These are phyloP conservation scores for Lentinula edodes DNA, from an alignment of 768 basidiomycete species.

Conservation along the genomic window DNA sequence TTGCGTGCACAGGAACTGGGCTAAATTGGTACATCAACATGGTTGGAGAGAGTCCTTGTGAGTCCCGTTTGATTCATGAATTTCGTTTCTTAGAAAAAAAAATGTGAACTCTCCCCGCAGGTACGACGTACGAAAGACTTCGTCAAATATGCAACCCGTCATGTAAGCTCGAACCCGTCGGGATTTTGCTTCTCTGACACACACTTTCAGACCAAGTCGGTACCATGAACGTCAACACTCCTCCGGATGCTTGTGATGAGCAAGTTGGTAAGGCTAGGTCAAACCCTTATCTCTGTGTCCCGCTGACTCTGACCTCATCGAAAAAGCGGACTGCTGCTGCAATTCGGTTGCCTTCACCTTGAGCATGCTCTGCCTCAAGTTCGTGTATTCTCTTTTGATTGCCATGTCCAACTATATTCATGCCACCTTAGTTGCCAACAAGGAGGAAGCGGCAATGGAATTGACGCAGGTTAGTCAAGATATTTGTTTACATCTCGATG, in stretches of 20 bases:
- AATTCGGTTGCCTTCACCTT: conserved; percentile 20
- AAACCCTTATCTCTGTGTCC: not conserved
- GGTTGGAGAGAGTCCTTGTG: conserved; percentile 23
- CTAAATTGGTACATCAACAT: conserved; percentile 20
- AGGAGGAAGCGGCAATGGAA: conserved; percentile 7
- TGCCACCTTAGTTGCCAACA: conserved; percentile 16
- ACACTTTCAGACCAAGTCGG: conserved; percentile 16
- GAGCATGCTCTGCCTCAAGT: conserved; percentile 24
- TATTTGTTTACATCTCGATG: not conserved
- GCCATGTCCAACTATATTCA: not conserved
- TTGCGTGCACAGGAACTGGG: conserved; percentile 15
- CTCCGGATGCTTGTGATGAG: conserved; percentile 20
- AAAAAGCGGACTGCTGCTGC: conserved; percentile 19
- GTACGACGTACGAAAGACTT: conserved; percentile 19
- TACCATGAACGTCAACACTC: conserved; percentile 14
- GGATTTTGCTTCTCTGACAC: not conserved
- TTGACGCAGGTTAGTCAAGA: conserved; percentile 9
- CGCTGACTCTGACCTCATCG: not conserved
- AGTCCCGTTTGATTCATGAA: not conserved
- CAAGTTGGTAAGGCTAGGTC: conserved; percentile 13
- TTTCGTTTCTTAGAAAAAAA: not conserved
- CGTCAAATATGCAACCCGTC: conserved; percentile 18
- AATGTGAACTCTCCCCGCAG: not conserved
- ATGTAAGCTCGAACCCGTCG: conserved; percentile 11
- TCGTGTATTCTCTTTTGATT: not conserved